phyloP scores from a whole-genome alignment of 192 early-diverging fungal species.

The Entomortierella chlamydospora region DNA sequence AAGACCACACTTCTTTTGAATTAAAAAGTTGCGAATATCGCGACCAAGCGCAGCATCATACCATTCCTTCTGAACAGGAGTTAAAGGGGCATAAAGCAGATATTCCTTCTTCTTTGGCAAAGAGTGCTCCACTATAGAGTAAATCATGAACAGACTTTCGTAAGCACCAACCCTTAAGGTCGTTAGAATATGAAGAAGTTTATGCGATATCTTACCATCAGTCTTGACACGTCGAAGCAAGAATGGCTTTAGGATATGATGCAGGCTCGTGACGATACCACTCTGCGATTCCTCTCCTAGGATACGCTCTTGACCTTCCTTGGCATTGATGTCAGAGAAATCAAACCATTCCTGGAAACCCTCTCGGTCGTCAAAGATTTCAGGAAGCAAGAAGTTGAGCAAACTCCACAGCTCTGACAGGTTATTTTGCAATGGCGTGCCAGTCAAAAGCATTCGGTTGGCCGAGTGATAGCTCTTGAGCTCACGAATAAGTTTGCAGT shows the following conservation, averaged over 20 bases:
- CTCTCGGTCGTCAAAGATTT: constrained; percentile 91
- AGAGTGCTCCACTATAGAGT: constrained; percentile 77
- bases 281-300: constrained; percentile 73
- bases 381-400: constrained; percentile 95
- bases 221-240: constrained; percentile 90
- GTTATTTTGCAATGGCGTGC: constrained; percentile 95
- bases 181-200: neutral
- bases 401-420: constrained; percentile 95
- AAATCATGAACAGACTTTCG: neutral
- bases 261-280: constrained; percentile 83
- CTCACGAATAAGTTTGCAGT: constrained; percentile 89
- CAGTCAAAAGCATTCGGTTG: constrained; percentile 91
- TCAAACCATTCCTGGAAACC: constrained; percentile 91
- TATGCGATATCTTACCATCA: constrained; percentile 67
- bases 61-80: constrained; percentile 74
- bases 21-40: constrained; percentile 72
- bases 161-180: too few relatives aligned
- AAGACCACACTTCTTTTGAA: constrained; percentile 55
- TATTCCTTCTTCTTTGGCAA: constrained; percentile 95
- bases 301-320: constrained; percentile 71
- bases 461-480: constrained; percentile 85
- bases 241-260: constrained; percentile 92
- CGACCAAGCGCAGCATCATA: constrained; percentile 75
- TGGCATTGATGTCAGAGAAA: constrained; percentile 77
- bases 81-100: constrained; percentile 81